Base-by-base conservation (phyloP, 2,329 filamentous ascomycete genomes). In the Nothophoma quercina region DNA sequence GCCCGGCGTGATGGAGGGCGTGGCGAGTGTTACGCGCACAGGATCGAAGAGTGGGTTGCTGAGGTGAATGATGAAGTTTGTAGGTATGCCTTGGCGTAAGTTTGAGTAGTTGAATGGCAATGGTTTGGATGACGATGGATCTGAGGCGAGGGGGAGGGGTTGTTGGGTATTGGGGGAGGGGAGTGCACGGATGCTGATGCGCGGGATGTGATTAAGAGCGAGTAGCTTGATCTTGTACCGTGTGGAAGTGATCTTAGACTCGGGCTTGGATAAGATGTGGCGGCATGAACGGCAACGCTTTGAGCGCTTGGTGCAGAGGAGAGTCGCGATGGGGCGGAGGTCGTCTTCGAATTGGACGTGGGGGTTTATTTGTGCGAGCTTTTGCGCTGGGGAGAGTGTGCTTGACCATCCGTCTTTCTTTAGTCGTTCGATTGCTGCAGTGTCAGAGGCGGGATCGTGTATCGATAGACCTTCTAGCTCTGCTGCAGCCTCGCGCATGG, bases 31-130 rank as follows among this genome's bases (percentile, higher is more conserved):
- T 51, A 99, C 88, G 53, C 88, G 89, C 61, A 99, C 88, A 18
- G 85, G 84, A 62, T 99, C 95, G 75, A 97, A 99, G 59, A 98
- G 87, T 19, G 95, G 93, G 68, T 99, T 99, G 69, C 88, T 91
- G 64, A 99, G 86, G 0, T 93, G 96, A 33, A 99, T 81, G 32
- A 98, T 82, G 74, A 91, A 96, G 70, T 97, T 93, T 18, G 86
- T 79, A 1, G 85, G 78, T 52, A 77, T 77, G 19, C 79, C 78
- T 4, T 79, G 79, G 29, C 72, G 70, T 4, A 85, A 75, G 9
- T 75, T 72, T 51, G 77, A 74, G 53, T 83, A 77, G 57, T 81
- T 77, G 26, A 77, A 75, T 2, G 60, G 51, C 62, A 51, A 53
- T 8, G 56, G 56, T 4, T 69, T 51, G 13, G 62, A 58, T n/a